phyloP scores from a whole-genome alignment of 2,329 filamentous ascomycete species.

The Hymenoscyphus salicellus region DNA sequence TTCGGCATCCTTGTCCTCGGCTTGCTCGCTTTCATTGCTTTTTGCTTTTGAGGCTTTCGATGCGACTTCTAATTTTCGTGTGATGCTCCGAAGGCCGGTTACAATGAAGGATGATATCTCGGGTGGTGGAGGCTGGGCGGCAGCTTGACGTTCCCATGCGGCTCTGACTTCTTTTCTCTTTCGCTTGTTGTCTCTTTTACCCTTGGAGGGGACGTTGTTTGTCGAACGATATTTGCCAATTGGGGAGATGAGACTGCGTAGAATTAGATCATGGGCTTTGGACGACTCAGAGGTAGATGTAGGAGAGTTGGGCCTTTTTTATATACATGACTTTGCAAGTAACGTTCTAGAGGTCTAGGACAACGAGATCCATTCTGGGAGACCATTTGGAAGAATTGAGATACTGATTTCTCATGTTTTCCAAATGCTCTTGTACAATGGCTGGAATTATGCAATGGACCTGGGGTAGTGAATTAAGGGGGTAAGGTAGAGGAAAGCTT shows the following conservation, averaged over 20 bases:
- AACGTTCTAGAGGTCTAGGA: too few species aligned
- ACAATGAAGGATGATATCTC: constrained; percentile 57
- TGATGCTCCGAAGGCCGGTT: constrained; percentile 63
- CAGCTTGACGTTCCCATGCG: constrained; percentile 18
- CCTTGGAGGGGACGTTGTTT: constrained; percentile 56
- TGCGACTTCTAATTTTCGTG: constrained; percentile 47
- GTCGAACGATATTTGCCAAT: constrained; percentile 59
- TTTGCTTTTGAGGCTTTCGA: constrained; percentile 17
- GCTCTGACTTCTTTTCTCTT: constrained; percentile 43
- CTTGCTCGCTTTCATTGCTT: background rate
- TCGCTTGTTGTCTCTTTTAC: constrained; percentile 55
- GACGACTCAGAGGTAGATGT: background rate
- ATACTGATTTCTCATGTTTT: too few species aligned
- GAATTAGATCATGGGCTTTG: background rate
- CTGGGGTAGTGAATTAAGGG: too few species aligned
- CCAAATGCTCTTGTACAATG: too few species aligned
- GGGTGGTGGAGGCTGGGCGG: constrained; percentile 42
- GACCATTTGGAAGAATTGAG: too few species aligned
- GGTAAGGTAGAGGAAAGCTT: too few species aligned
- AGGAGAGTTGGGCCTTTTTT: too few species aligned
- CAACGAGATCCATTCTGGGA: too few species aligned
- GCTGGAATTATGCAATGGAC: constrained; percentile 17
- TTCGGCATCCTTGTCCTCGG: background rate
- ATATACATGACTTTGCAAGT: too few species aligned
- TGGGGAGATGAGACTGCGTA: constrained; percentile 58